Percentiles rank a stretch among this genome's conserved stretches.
These are phyloP conservation scores for Microbotryum lychnidis-dioicae DNA, from an alignment of 1,284 basidiomycete genomes.

Conservation along the genomic window DNA sequence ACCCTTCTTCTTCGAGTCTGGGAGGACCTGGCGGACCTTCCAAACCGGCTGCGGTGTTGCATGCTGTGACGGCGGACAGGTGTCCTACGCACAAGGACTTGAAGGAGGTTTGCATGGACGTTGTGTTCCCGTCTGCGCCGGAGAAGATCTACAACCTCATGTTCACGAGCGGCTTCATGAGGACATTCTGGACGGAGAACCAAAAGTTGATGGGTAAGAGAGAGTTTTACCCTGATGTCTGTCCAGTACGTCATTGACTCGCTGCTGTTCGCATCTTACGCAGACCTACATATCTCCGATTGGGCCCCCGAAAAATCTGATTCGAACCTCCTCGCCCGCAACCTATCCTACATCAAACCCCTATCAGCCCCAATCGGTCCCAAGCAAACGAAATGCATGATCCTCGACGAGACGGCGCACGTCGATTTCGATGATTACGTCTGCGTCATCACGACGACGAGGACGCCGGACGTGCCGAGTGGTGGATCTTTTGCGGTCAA, in stretches of 20 bases:
- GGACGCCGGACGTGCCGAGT: slow-evolving; percentile 88
- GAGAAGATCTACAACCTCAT: slow-evolving; percentile 94
- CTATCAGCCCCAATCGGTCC: slow-evolving; percentile 81
- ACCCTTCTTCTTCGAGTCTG: too few species aligned
- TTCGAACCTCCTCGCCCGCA: slow-evolving; percentile 66
- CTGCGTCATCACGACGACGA: slow-evolving; percentile 76
- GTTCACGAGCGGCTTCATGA: slow-evolving; percentile 92
- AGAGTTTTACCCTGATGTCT: too few species aligned
- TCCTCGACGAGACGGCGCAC: slow-evolving; percentile 72
- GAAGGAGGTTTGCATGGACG: slow-evolving; percentile 29
- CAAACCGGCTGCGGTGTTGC: slow-evolving; percentile 17
- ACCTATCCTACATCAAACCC: slow-evolving; percentile 94
- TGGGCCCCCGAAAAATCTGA: slow-evolving; percentile 63
- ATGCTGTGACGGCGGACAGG: slow-evolving; percentile 21
- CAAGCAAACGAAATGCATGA: slow-evolving; percentile 88
- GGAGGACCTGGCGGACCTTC: too few species aligned
- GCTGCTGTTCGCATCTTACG: not conserved
- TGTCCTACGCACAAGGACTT: slow-evolving; percentile 29
- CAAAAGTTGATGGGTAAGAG: slow-evolving; percentile 82
- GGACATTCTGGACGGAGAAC: slow-evolving; percentile 78
- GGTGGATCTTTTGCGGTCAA: slow-evolving; percentile 87
- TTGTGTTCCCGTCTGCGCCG: slow-evolving; percentile 68
- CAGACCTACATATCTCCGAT: slow-evolving; percentile 86
- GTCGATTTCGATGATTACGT: slow-evolving; percentile 80
- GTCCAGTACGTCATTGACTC: not conserved